phyloP scores from a whole-genome alignment of 192 early-diverging fungal genomes.

The Gamsiella multidivaricata region DNA sequence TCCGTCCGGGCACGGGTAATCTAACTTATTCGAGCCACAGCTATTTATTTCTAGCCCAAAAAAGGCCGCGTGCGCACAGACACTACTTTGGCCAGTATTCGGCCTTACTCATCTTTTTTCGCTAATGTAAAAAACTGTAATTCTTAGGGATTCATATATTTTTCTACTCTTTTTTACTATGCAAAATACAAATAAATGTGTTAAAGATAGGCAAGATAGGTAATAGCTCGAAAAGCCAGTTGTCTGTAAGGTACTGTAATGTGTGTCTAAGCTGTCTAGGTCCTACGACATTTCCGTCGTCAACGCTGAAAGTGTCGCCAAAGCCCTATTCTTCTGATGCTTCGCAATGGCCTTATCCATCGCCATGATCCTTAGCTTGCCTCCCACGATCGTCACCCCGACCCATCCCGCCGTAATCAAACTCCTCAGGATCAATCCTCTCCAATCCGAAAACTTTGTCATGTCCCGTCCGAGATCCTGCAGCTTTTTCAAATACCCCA shows the following conservation, averaged over 20 bases:
- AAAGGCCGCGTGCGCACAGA: too few relatives aligned
- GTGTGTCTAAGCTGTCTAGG: too few relatives aligned
- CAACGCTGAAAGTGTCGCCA: conserved; percentile 24
- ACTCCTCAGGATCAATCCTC: conserved; percentile 32
- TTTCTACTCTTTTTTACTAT: neutral
- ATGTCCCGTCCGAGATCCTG: conserved; percentile 30
- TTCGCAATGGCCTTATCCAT: conserved; percentile 45
- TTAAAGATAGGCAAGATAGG: too few relatives aligned
- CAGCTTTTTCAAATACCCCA: conserved; percentile 38
- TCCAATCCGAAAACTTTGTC: conserved; percentile 52
- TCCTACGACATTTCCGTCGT: neutral
- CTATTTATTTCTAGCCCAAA: too few relatives aligned
- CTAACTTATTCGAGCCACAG: too few relatives aligned
- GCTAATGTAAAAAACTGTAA: neutral
- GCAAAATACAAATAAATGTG: neutral
- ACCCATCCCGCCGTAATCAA: conserved; percentile 51
- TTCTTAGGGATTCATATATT: neutral
- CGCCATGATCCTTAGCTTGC: conserved; percentile 43
- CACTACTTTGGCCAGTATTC: too few relatives aligned
- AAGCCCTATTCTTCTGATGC: conserved; percentile 39
- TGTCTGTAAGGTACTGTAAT: too few relatives aligned
- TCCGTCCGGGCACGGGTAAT: too few relatives aligned
- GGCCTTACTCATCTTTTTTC: neutral
- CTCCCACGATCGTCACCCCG: conserved; percentile 45
- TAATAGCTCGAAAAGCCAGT: too few relatives aligned